These are phyloP conservation scores for Magnusiomyces ingens DNA, from an alignment of 1,139 yeast genomes.

Conservation along the genomic window DNA sequence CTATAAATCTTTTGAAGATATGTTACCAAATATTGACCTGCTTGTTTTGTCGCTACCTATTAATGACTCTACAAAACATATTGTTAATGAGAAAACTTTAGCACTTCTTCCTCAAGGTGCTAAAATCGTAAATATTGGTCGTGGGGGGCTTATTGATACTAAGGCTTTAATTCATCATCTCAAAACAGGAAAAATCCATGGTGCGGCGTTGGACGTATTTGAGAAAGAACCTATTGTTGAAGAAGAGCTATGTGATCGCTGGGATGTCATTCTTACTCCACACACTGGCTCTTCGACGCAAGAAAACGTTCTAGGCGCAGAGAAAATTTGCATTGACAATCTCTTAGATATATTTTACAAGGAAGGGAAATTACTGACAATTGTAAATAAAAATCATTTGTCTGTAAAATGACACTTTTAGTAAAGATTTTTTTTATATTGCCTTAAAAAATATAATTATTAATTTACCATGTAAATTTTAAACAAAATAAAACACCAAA, in stretches of 20 bases:
- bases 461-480: no score
- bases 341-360: conserved; percentile 38
- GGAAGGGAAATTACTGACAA: conserved; percentile 10
- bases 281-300: conserved; percentile 70
- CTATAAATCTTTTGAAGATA: conserved; percentile 36
- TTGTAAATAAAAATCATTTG: conserved; percentile 11
- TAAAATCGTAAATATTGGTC: conserved; percentile 69
- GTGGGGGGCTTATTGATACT: conserved; percentile 71
- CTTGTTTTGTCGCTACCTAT: conserved; percentile 67
- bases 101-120: conserved; percentile 45
- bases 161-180: conserved; percentile 53
- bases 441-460: neutral
- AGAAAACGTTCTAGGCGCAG: conserved; percentile 40
- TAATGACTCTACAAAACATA: conserved; percentile 48
- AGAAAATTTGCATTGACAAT: conserved; percentile 42
- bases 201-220: conserved; percentile 61
- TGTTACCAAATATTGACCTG: conserved; percentile 45
- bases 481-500: no score
- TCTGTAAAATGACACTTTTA: conserved; percentile 4
- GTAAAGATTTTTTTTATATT: neutral
- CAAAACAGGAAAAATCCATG: conserved; percentile 60
- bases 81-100: conserved; percentile 47
- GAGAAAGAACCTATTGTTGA: conserved; percentile 60
- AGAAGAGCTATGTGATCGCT: conserved; percentile 46
- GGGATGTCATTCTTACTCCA: conserved; percentile 70